phyloP scores from a whole-genome alignment of 2,329 filamentous ascomycete genomes.

The Cladosporium sp. region DNA sequence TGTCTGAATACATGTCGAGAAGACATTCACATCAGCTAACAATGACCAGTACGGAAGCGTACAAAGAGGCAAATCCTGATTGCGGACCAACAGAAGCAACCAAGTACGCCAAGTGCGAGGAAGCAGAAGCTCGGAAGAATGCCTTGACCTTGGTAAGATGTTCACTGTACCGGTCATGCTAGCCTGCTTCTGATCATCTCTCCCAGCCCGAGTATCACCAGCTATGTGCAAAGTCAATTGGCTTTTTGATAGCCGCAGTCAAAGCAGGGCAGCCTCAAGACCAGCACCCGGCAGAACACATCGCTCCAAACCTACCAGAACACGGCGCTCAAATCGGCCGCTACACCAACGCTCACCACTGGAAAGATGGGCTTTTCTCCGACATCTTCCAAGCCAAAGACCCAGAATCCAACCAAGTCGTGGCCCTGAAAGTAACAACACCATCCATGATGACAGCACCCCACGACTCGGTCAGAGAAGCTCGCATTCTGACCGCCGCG shows the following conservation, averaged over 20 bases:
- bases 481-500: slow-evolving; percentile 63
- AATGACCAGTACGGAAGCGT: slow-evolving; percentile 44
- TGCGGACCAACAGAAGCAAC: slow-evolving; percentile 47
- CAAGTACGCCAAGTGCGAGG: slow-evolving; percentile 59
- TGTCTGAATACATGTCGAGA: slow-evolving; percentile 3
- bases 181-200: not conserved
- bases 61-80: slow-evolving; percentile 42
- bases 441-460: slow-evolving; percentile 70
- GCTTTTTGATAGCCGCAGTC: slow-evolving; percentile 30
- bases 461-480: slow-evolving; percentile 78
- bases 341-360: slow-evolving; percentile 54
- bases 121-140: slow-evolving; percentile 59
- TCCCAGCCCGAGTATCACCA: slow-evolving; percentile 54
- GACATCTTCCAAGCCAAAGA: slow-evolving; percentile 68
- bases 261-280: slow-evolving; percentile 23
- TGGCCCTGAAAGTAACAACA: slow-evolving; percentile 83
- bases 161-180: slow-evolving; percentile 22
- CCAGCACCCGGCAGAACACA: slow-evolving; percentile 26
- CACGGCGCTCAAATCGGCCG: slow-evolving; percentile 46
- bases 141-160: slow-evolving; percentile 54
- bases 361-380: slow-evolving; percentile 70
- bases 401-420: slow-evolving; percentile 33
- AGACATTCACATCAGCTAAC: slow-evolving; percentile 8
- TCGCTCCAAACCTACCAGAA: slow-evolving; percentile 30
- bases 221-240: slow-evolving; percentile 33